Base-by-base conservation (phyloP, 176 grass and related monocot species). In the Secale cereale region DNA sequence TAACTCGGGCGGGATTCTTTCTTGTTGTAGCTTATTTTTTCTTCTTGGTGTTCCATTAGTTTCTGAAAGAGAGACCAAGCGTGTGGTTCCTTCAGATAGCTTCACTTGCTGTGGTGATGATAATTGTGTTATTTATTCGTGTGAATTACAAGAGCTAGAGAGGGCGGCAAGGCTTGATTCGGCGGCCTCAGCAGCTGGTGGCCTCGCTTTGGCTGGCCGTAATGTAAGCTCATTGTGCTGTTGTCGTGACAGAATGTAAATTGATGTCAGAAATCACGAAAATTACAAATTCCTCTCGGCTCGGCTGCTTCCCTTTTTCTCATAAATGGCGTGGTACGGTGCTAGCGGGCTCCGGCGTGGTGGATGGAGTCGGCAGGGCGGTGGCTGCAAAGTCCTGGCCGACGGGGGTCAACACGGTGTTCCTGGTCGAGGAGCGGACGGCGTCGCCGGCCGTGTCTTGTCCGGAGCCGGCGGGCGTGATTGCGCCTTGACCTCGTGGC, bases 41-140 rank as follows among this genome's bases (percentile, higher is more conserved):
- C 6, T 70, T 25, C 12, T 73, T 57, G 52, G 9, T 74, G 27
- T 90, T 78, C 7, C 7, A 65, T 81, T 91, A 87, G 76, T 84
- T 83, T 68, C 68, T 81, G 85, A 71, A 79, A 81, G 76, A 82
- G 90, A 79, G 59, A 82, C 83, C 67, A 36, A 72, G 57, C 60
- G 48, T 79, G 79, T 80, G 86, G 83, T 68, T 80, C 48, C 68
- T 71, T 82, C 73, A 69, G 83, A 89, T 92, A 80, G 83, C 16
- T 59, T 89, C 74, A 45, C 54, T 36, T 76, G 39, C 7, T 65
- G 33, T 74, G 75, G 39, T 83, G 45, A 26, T 83, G 40, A 74
- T 83, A 73, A 78, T 86, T 79, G 78, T 92, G 85, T 88, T 85
- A 77, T 85, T 88, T 85, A 77, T 87, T 88, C 81, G 80, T 85